Evolutionary conservation across 495 filamentous ascomycete species (phyloP).

Genomic region (Xanthoparmelia taractica): DNA sequence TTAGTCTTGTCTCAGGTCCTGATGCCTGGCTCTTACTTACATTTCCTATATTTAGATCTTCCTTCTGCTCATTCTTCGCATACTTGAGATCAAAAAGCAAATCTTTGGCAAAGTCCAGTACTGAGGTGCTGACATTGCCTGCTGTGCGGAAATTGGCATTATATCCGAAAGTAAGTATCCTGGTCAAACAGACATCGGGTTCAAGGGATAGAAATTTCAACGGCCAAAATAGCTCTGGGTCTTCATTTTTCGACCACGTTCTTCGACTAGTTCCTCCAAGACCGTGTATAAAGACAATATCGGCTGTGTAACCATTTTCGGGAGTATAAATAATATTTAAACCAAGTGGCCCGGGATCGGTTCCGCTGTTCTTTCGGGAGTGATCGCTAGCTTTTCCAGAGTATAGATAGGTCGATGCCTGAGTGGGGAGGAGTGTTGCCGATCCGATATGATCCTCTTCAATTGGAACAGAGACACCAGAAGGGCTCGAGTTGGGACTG

Average conservation of each 20-base stretch:
- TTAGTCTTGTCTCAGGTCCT: neutral
- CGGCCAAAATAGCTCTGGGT: too few relatives aligned
- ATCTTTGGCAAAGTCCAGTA: slow-evolving; percentile 36
- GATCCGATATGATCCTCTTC: slow-evolving; percentile 12
- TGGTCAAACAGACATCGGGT: too few relatives aligned
- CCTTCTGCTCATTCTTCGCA: slow-evolving; percentile 26
- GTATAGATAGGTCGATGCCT: neutral
- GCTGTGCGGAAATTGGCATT: too few relatives aligned
- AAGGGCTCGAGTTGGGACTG: slow-evolving; percentile 17
- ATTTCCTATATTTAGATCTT: slow-evolving; percentile 23
- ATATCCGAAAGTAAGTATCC: too few relatives aligned
- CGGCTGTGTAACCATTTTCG: too few relatives aligned
- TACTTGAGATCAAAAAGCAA: slow-evolving; percentile 32
- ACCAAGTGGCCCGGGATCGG: slow-evolving; percentile 3
- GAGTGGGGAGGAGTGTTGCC: slow-evolving; percentile 4
- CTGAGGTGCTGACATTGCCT: slow-evolving; percentile 16
- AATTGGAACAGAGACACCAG: slow-evolving; percentile 4
- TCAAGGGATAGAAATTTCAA: too few relatives aligned
- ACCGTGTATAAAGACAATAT: slow-evolving; percentile 24
- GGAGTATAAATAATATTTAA: too few relatives aligned
- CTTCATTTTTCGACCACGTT: too few relatives aligned
- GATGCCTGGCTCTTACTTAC: slow-evolving; percentile 10
- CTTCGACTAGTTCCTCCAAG: neutral
- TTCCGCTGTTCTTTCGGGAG: slow-evolving; percentile 11
- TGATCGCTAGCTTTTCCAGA: slow-evolving; percentile 8